Base-by-base conservation (phyloP, 805 yeast genomes). In the Cyberlindnera galapagoensis region DNA sequence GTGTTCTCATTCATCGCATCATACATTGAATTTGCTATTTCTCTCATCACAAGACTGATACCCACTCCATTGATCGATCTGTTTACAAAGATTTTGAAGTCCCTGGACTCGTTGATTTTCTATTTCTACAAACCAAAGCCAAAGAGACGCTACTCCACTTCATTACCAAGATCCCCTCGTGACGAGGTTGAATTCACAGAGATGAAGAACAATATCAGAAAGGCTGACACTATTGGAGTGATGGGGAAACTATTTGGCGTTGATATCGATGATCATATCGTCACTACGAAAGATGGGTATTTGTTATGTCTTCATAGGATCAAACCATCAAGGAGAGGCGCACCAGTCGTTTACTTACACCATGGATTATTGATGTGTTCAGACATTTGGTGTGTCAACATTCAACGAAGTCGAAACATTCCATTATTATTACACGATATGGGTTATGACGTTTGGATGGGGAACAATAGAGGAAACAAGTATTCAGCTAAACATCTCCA, bases 361-460 rank as follows among this genome's bases (percentile, higher is more conserved):
- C 97, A 90, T 51, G 97, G 97, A 1, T 63, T 90, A 31, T 64
- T 90, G 39, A 88, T 87, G 92, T 79, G 78, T 54, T 76, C 88
- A 27, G 97, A 92, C 49, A 65, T 83, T 17, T 81, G 94, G 94
- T 56, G 76, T 51, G 69, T 75, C 52, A 58, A 61, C 34, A 36
- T 62, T 36, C 56, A 69, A 38, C 64, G 69, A 38, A 38, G 58
- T 42, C 63, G 67, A 28, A 75, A 77, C 41, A 58, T 92, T 29
- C 96, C 97, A 0, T 80, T 83, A 52, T 61, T 74, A 3, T 65
- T 90, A 21, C 78, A 78, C 39, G 86, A 87, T 36, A 54, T 76
- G 28, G 97, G 97, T 2, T 90, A 75, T 56, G 98, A 90, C 52
- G 97, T 90, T 6, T 90, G 94, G 90, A 63, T 90, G 41, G 97